Evolutionary conservation across 352 stramenopile genomes (phyloP).

Genomic region (Phytopythium sindhum): DNA sequence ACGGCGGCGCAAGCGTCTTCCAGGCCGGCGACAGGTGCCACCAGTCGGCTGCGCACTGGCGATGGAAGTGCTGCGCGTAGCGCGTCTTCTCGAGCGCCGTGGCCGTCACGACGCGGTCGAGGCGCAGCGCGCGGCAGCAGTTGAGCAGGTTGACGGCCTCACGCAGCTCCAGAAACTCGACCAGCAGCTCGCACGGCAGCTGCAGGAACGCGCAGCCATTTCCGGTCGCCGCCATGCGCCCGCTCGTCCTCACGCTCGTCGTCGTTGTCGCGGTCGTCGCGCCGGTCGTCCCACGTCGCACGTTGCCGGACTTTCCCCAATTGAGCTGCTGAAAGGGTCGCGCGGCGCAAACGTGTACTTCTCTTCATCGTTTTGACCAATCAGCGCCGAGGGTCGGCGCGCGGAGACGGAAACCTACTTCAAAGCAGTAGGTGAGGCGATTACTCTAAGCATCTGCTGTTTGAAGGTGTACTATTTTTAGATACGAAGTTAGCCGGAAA

Average conservation of each 20-base stretch:
- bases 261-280: no score
- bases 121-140: conserved; percentile 28
- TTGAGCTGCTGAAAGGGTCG: neutral
- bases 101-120: conserved; percentile 36
- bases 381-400: neutral
- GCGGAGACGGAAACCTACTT: neutral
- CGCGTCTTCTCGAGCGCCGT: conserved; percentile 42
- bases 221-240: no score
- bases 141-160: conserved; percentile 49
- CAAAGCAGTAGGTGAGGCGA: neutral
- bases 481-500: neutral
- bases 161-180: conserved; percentile 48
- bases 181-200: conserved; percentile 31
- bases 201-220: conserved; percentile 11
- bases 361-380: no score
- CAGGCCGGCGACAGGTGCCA: conserved; percentile 45
- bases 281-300: no score
- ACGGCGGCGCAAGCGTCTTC: conserved; percentile 12
- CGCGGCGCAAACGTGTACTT: no score
- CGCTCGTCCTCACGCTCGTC: no score
- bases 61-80: conserved; percentile 50
- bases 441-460: no score
- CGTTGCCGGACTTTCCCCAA: neutral
- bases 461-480: neutral
- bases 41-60: conserved; percentile 52